These are phyloP conservation scores for Fusarium decemcellulare DNA, from an alignment of 2,329 filamentous ascomycete species.

Conservation along the genomic window DNA sequence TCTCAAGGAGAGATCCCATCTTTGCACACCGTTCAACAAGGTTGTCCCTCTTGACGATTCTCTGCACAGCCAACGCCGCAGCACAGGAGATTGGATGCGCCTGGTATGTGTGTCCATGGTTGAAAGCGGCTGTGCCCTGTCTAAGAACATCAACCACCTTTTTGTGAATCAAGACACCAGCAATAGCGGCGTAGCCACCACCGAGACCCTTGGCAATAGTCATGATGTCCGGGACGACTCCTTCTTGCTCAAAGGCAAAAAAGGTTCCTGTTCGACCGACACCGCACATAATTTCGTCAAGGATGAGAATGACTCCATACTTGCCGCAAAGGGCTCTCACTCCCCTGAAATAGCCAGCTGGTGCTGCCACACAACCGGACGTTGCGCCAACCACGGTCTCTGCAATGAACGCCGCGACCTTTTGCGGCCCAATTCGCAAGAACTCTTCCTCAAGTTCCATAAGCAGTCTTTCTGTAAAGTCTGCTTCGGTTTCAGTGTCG, in stretches of 20 bases:
- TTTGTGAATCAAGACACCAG: conserved; percentile 66
- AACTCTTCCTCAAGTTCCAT: conserved; percentile 61
- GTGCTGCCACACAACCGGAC: conserved; percentile 64
- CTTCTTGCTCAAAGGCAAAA: conserved; percentile 68
- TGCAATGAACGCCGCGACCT: conserved; percentile 59
- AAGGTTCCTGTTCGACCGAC: conserved; percentile 71
- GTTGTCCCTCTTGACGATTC: conserved; percentile 52
- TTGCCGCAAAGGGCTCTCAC: conserved; percentile 65
- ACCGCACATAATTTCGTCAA: conserved; percentile 76
- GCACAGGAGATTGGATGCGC: conserved; percentile 56
- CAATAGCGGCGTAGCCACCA: conserved; percentile 69
- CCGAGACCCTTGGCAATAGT: conserved; percentile 72
- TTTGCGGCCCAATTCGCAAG: conserved; percentile 57
- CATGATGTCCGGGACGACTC: conserved; percentile 66
- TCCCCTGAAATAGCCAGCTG: conserved; percentile 64
- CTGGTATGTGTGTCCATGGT: conserved; percentile 70
- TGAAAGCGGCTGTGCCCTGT: conserved; percentile 54
- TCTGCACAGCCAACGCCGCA: conserved; percentile 57
- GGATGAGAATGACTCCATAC: conserved; percentile 64
- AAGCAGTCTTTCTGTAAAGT: conserved; percentile 21
- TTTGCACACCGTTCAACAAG: conserved; percentile 44
- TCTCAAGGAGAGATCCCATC: conserved; percentile 18
- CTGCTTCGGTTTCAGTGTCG: conserved; percentile 17
- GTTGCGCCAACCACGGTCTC: conserved; percentile 62
- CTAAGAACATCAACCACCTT: conserved; percentile 26